A percentile compares a stretch with the other conserved stretches of the same genome.
These are phyloP conservation scores for Puccinia polysora DNA, from an alignment of 1,284 basidiomycete species.

Conservation along the genomic window DNA sequence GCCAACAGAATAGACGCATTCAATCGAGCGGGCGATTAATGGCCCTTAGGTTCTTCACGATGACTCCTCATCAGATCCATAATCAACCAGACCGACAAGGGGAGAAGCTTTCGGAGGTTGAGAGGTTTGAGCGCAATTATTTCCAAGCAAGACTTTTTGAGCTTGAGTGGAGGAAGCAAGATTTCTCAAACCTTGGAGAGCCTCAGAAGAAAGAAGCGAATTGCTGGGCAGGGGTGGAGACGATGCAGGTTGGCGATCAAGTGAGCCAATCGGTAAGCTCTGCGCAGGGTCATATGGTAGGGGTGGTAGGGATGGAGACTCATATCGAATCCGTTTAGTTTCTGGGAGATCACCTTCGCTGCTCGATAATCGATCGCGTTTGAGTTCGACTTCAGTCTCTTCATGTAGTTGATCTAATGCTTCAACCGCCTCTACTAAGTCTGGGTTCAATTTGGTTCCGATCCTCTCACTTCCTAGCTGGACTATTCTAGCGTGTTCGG, in stretches of 20 bases:
- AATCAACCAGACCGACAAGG: constrained; percentile 57
- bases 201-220: constrained; percentile 31
- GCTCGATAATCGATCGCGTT: constrained; percentile 43
- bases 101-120: constrained; percentile 59
- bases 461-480: constrained; percentile 79
- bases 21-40: no score
- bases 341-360: constrained; percentile 41
- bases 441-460: constrained; percentile 64
- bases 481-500: constrained; percentile 74
- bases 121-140: constrained; percentile 52
- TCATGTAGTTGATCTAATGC: constrained; percentile 48
- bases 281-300: constrained; percentile 49
- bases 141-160: constrained; percentile 36
- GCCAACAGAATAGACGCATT: no score
- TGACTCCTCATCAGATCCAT: constrained; percentile 62
- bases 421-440: constrained; percentile 70
- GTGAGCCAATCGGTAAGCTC: constrained; percentile 73
- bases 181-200: constrained; percentile 15
- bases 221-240: constrained; percentile 50
- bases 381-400: constrained; percentile 41
- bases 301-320: neutral
- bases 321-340: constrained; percentile 40
- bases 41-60: no score
- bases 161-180: constrained; percentile 40
- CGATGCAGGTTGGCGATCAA: constrained; percentile 58